Percentiles rank a stretch among this genome's conserved stretches.
These are phyloP conservation scores for Yamadazyma dushanensis DNA, from an alignment of 1,139 yeast species.

Conservation along the genomic window DNA sequence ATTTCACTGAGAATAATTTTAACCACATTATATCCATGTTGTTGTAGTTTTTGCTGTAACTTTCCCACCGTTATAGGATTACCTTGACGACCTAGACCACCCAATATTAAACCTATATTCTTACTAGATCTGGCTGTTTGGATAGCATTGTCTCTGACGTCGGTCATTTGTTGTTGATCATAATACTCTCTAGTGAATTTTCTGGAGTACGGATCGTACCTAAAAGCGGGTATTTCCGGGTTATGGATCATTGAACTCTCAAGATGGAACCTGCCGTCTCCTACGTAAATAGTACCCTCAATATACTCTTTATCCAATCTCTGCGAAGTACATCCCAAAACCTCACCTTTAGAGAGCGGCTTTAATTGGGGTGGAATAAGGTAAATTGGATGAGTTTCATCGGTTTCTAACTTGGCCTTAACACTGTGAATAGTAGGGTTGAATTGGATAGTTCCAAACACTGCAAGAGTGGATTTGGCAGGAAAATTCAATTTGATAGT, in stretches of 20 bases:
- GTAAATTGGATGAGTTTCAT: slow-evolving; percentile 52
- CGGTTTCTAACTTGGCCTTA: slow-evolving; percentile 55
- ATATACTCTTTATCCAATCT: slow-evolving; percentile 60
- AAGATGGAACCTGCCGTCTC: slow-evolving; percentile 95
- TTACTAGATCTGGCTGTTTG: slow-evolving; percentile 56
- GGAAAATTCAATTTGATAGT: slow-evolving; percentile 74
- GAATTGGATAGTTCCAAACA: slow-evolving; percentile 95
- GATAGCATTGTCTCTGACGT: slow-evolving; percentile 75
- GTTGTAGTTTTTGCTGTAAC: slow-evolving; percentile 53
- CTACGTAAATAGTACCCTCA: slow-evolving; percentile 85
- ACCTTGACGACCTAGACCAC: slow-evolving; percentile 98
- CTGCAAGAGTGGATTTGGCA: slow-evolving; percentile 62
- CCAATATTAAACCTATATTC: slow-evolving; percentile 81
- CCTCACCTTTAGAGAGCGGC: slow-evolving; percentile 95
- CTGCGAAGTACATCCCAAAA: slow-evolving; percentile 94
- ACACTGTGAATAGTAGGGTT: slow-evolving; percentile 90
- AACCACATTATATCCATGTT: slow-evolving; percentile 66
- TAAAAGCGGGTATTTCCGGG: slow-evolving; percentile 86
- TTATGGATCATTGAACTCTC: slow-evolving; percentile 98
- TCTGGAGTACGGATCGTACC: slow-evolving; percentile 93
- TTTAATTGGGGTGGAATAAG: slow-evolving; percentile 85
- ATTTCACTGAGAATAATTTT: slow-evolving; percentile 88
- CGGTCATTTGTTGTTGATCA: slow-evolving; percentile 79
- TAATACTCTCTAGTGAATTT: slow-evolving; percentile 87
- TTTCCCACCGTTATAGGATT: slow-evolving; percentile 71